Evolutionary conservation across 495 filamentous ascomycete genomes (phyloP).

Genomic region (Aspergillus cavernicola): DNA sequence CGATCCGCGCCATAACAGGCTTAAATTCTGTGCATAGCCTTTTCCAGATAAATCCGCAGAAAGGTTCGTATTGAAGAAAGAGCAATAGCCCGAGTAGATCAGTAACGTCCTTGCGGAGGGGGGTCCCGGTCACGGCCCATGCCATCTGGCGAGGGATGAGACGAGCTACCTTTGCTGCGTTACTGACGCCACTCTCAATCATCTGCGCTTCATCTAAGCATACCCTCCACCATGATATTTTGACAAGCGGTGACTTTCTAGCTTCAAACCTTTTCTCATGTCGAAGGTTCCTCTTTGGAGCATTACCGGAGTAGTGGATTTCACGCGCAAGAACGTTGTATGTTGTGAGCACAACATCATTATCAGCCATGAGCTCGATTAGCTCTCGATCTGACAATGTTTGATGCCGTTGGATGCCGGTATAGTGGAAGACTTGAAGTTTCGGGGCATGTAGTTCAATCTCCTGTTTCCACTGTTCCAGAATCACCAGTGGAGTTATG

Average conservation of each 20-base stretch:
- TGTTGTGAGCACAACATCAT: constrained; percentile 84
- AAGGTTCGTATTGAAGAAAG: constrained; percentile 79
- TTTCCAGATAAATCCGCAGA: constrained; percentile 65
- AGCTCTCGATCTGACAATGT: constrained; percentile 40
- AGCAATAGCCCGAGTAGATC: constrained; percentile 65
- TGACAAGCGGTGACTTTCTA: constrained; percentile 68
- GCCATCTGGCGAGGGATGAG: constrained; percentile 78
- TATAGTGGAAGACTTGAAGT: constrained; percentile 51
- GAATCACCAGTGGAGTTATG: constrained; percentile 75
- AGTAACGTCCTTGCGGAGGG: constrained; percentile 72
- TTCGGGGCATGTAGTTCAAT: constrained; percentile 63
- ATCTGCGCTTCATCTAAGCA: constrained; percentile 96
- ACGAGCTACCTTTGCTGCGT: constrained; percentile 74
- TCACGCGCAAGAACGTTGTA: constrained; percentile 76
- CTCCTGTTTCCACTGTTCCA: constrained; percentile 86
- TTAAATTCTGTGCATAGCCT: constrained; percentile 56
- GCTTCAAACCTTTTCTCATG: constrained; percentile 62
- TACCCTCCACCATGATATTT: constrained; percentile 86
- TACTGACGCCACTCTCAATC: constrained; percentile 82
- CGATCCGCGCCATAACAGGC: constrained; percentile 59
- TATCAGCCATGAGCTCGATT: constrained; percentile 44
- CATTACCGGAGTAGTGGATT: constrained; percentile 66
- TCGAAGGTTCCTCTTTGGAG: constrained; percentile 63
- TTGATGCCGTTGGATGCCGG: constrained; percentile 42
- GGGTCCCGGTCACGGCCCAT: constrained; percentile 93